Conservation (phyloP, 768 basidiomycete genomes). For the Pisolithus albus region DNA sequence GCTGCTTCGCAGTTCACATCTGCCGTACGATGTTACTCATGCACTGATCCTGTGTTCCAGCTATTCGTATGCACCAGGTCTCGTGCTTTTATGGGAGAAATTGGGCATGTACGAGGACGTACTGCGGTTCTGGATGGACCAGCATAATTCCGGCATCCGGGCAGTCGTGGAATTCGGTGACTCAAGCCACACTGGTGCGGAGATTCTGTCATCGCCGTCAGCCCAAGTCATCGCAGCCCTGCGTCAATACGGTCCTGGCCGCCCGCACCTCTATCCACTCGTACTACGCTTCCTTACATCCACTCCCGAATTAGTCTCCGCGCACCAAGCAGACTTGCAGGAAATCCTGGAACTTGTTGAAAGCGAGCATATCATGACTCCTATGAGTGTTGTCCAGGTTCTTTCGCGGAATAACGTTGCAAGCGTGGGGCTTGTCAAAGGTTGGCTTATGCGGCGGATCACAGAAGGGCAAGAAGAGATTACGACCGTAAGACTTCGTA, state of each 20-base stretch:
- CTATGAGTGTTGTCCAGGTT: constrained; percentile 84
- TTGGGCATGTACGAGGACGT: constrained; percentile 97
- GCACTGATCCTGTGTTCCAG: constrained; percentile 94
- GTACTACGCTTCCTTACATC: constrained; percentile 88
- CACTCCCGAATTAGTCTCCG: constrained; percentile 60
- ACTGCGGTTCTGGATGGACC: constrained; percentile 87
- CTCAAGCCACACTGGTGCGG: constrained; percentile 14
- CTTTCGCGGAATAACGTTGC: constrained; percentile 84
- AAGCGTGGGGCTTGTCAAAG: constrained; percentile 85
- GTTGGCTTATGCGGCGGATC: constrained; percentile 81
- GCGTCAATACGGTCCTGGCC: constrained; percentile 61
- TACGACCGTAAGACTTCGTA: constrained; percentile 53
- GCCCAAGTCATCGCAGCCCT: constrained; percentile 64
- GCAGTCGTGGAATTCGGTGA: constrained; percentile 16
- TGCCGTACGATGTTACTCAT: constrained; percentile 85
- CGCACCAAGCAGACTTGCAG: constrained; percentile 67
- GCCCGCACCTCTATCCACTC: constrained; percentile 77
- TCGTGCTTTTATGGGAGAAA: constrained; percentile 88
- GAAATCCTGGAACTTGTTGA: constrained; percentile 74
- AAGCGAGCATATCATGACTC: constrained; percentile 75
- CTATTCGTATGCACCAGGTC: constrained; percentile 70
- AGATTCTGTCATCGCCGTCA: constrained; percentile 17
- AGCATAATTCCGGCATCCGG: constrained; percentile 27
- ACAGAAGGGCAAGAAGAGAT: constrained; percentile 68
- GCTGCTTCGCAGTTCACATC: constrained; percentile 50